These are phyloP conservation scores for Detonula confervacea DNA, from an alignment of 352 stramenopile species.

Conservation along the genomic window DNA sequence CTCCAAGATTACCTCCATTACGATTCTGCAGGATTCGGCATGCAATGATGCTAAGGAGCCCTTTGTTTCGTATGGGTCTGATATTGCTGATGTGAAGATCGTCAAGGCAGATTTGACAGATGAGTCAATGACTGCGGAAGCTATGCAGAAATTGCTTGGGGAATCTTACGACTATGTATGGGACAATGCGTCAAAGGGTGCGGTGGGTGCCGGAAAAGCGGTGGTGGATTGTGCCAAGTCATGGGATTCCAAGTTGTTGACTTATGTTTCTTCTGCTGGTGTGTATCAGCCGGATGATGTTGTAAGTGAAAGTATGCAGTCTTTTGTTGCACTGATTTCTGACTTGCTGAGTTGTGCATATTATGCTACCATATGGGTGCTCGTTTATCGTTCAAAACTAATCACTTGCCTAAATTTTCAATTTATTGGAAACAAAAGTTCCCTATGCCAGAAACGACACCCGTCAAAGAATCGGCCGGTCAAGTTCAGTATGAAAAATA, in stretches of 20 bases:
- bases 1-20: slow-evolving; percentile 79
- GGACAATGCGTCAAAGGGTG: slow-evolving; percentile 80
- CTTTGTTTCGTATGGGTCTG: slow-evolving; percentile 73
- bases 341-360: too few relatives aligned
- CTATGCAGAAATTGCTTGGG: slow-evolving; percentile 62
- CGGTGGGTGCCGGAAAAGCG: slow-evolving; percentile 68
- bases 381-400: too few relatives aligned
- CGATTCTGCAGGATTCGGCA: slow-evolving; percentile 81
- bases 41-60: slow-evolving; percentile 76
- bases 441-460: slow-evolving; percentile 79
- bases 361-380: too few relatives aligned
- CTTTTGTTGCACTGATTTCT: background rate
- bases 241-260: slow-evolving; percentile 78
- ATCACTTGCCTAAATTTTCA: too few relatives aligned
- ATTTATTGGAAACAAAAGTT: slow-evolving; percentile 43
- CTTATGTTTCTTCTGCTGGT: slow-evolving; percentile 76
- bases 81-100: slow-evolving; percentile 75
- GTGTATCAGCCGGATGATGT: slow-evolving; percentile 73
- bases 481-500: slow-evolving; percentile 76
- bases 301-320: too few relatives aligned
- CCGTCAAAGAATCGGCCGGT: slow-evolving; percentile 75
- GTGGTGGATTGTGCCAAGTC: slow-evolving; percentile 71
- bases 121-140: slow-evolving; percentile 69
- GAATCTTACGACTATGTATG: slow-evolving; percentile 81
- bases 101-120: slow-evolving; percentile 72